A percentile compares a stretch with the other conserved stretches of the same genome.
These are phyloP conservation scores for Russula earlei DNA, from an alignment of 768 basidiomycete genomes.

Conservation along the genomic window DNA sequence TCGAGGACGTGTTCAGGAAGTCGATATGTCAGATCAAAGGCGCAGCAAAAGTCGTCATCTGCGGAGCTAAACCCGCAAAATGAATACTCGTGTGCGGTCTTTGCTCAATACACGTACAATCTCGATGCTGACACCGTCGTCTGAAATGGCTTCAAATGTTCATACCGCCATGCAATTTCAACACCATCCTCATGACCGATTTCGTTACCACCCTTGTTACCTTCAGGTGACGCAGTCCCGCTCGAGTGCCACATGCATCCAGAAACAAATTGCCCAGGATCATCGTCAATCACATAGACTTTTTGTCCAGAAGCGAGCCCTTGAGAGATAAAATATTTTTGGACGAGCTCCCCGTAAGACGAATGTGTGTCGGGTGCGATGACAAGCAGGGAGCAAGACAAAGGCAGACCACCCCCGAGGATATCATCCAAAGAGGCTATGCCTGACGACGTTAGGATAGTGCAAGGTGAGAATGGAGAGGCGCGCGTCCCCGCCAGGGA, in stretches of 20 bases:
- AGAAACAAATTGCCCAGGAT: slow-evolving; percentile 46
- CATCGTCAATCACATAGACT: slow-evolving; percentile 55
- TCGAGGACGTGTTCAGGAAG: slow-evolving; percentile 40
- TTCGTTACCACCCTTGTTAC: slow-evolving; percentile 28
- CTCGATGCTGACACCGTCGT: slow-evolving; percentile 57
- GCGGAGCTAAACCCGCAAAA: slow-evolving; percentile 31
- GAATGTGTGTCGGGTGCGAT: slow-evolving; percentile 83
- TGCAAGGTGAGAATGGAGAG: slow-evolving; percentile 48
- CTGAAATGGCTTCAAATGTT: slow-evolving; percentile 84
- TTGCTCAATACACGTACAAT: slow-evolving; percentile 33
- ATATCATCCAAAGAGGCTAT: slow-evolving; percentile 92
- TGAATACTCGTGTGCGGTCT: slow-evolving; percentile 5
- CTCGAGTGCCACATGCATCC: slow-evolving; percentile 76
- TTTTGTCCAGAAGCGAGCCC: slow-evolving; percentile 67
- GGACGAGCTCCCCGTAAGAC: slow-evolving; percentile 73
- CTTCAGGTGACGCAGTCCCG: slow-evolving; percentile 23
- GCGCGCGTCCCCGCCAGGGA: slow-evolving; percentile 45
- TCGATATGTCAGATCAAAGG: slow-evolving; percentile 63
- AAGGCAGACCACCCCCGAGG: slow-evolving; percentile 83
- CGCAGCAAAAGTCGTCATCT: slow-evolving; percentile 55
- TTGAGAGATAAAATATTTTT: slow-evolving; percentile 85
- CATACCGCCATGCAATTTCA: slow-evolving; percentile 98
- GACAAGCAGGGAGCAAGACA: slow-evolving; percentile 63
- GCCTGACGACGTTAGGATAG: slow-evolving; percentile 68
- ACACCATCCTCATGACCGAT: slow-evolving; percentile 48